phyloP scores from a whole-genome alignment of 306 rosid genomes.

The Prunus mongolica region DNA sequence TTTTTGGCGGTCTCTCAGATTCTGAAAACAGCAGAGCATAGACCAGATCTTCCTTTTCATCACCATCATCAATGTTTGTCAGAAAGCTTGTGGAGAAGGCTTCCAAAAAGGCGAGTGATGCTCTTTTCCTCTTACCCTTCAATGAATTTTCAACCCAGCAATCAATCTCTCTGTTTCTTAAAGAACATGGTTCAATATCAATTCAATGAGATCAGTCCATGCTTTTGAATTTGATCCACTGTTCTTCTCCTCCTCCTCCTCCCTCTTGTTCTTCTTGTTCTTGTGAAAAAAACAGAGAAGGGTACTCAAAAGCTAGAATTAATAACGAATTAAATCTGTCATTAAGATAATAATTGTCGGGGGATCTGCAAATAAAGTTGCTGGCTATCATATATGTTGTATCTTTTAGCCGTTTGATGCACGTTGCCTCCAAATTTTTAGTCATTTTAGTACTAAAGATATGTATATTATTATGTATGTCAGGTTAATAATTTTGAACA shows the following conservation, averaged over 20 bases:
- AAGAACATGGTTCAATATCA: not conserved
- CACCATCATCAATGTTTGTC: constrained; percentile 55
- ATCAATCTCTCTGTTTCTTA: not conserved
- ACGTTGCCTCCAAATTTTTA: not conserved
- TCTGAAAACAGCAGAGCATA: not conserved
- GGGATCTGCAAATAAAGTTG: not conserved
- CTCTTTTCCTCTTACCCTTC: not conserved
- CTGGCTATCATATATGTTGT: not conserved
- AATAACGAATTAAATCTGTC: not conserved
- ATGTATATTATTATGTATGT: no score
- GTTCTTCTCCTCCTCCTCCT: not conserved
- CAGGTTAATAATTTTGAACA: not conserved
- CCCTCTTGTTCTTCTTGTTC: not conserved
- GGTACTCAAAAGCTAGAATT: no score
- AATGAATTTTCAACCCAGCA: no score
- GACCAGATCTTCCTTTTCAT: no score
- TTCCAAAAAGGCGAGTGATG: constrained; percentile 59
- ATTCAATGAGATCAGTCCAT: no score
- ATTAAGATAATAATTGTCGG: constrained; percentile 7
- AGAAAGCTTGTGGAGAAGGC: constrained; percentile 86
- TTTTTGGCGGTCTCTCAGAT: not conserved
- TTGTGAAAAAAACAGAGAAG: not conserved
- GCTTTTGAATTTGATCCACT: not conserved
- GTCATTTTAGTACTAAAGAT: no score
- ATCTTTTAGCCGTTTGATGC: constrained; percentile 1